Evolutionary conservation across 1,284 basidiomycete species (phyloP), one percentile per base, ranked within the genome.

Genomic region (Jaminaea rosea): DNA sequence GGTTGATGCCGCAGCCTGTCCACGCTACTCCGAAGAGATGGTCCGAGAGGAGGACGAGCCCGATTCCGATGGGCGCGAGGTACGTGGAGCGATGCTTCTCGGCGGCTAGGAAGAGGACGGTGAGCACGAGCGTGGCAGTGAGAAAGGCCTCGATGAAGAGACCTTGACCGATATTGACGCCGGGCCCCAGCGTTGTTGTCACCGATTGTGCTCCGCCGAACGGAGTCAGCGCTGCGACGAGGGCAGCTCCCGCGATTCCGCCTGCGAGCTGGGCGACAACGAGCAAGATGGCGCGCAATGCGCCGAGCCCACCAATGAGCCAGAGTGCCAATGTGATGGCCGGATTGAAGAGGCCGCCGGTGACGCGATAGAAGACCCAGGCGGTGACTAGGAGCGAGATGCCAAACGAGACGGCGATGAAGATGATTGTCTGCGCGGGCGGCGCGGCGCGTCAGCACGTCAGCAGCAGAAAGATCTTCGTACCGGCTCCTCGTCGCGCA

Each of bases 351-450:
- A 77, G 73, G 8, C 81, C 82, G 6, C 84, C 85, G 0, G 84
- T 85, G 44, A 84, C 79, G 27, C 86, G 78, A 72, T 82, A 87
- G 75, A 87, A 87, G 28, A 86, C 73, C 82, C 84, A 86, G 8
- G 61, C 61, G 4, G 49, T 50, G 10, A 63, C 59, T n/a, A 59
- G 34, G 26, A 65, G 57, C 17, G 56, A 59, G n/a, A 66, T 49
- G 7, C 64, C 64, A 41, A 66, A 66, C 26, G 60, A 62, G 6
- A 50, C 24, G 0, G 64, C 62, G 41, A 65, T 65, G 41, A 64
- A 58, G 52, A 66, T 56, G 47, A 66, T 60, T 2, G 62, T 62
- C 53, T 28, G 39, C 5, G 23, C 2, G 24, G 7, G 27, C 5
- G 46, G 15, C 9, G 46, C n/a, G 44, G 29, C 44, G 8, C n/a